A percentile compares a stretch with the other conserved stretches of the same genome.
These are phyloP conservation scores for Leucocoprinus birnbaumii DNA, from an alignment of 768 basidiomycete species.

Conservation along the genomic window DNA sequence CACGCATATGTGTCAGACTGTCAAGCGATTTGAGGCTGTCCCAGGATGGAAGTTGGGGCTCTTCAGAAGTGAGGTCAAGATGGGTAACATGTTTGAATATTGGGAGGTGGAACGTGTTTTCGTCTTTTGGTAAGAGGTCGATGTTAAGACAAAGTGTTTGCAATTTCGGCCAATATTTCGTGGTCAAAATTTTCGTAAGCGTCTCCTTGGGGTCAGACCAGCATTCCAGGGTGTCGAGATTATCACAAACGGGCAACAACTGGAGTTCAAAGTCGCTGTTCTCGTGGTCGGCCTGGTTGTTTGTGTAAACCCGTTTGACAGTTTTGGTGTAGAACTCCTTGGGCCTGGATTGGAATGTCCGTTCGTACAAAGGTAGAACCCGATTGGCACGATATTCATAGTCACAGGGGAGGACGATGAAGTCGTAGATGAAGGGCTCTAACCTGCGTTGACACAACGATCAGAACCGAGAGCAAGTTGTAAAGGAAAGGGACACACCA, in stretches of 20 bases:
- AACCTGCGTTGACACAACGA: not conserved
- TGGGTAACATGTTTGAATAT: conserved; percentile 5
- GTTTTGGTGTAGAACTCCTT: conserved; percentile 1
- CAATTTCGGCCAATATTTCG: conserved; percentile 1
- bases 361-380: not conserved
- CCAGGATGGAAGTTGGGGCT: conserved; percentile 5
- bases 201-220: conserved; percentile 1
- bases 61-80: conserved; percentile 1
- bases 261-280: conserved; percentile 4
- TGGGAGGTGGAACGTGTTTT: conserved; percentile 9
- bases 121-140: conserved; percentile 1
- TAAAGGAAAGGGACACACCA: not conserved
- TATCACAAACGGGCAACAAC: conserved; percentile 2
- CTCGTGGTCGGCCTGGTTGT: not conserved
- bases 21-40: conserved; percentile 1
- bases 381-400: not conserved
- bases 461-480: not conserved
- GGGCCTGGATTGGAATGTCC: not conserved
- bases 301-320: conserved; percentile 4
- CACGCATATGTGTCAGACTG: conserved; percentile 1
- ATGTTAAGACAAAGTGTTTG: not conserved
- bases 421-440: conserved; percentile 1
- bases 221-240: conserved; percentile 2
- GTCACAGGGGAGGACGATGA: not conserved
- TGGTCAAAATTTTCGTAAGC: not conserved